Evolutionary conservation across 306 rosid species (phyloP), one percentile per base, ranked within the genome.

Genomic region (Inga laurina): DNA sequence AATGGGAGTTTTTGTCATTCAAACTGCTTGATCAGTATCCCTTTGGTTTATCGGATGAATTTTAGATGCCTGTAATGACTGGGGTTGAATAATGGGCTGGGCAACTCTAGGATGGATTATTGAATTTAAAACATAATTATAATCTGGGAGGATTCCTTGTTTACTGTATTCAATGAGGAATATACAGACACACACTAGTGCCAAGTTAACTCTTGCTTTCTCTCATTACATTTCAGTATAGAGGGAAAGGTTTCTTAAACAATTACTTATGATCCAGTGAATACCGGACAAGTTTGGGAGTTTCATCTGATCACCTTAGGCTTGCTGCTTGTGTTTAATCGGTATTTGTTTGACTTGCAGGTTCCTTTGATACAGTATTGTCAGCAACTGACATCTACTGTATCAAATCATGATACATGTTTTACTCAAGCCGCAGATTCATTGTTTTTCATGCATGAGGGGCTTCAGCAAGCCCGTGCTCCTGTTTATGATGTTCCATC

Each of bases 371-470:
- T 97, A 82, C 97, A 97, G 76, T 93, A 97, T 84, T 91, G 95
- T 81, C 99, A 94, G 88, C 97, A 92, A 74, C 94, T 97, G 71
- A 82, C 90, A 54, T 97, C 99, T 19, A 97, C 99, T 12, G 87
- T 97, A 72, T 97, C 98, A 7, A 97, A 91, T 86, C 99, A 97
- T 49, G 99, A 97, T 74, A 88, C 92, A 45, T 94, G 99, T 88
- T 97, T 97, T 88, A 90, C 99, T 49, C 99, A 97, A 87, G 89
- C 99, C 19, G 98, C 99, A 18, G 99, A 97, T 89, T 97, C 99
- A 0, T 82, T 97, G 89, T 97, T 94, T 87, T 97, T 97, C 85
- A 97, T 97, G 99, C 99, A 97, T 41, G 99, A 97, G 86, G 99
- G 97, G 84, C 93, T 97, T 76, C 99, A 97, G 76, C 99, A 92